Evolutionary conservation across 768 basidiomycete species (phyloP), one percentile per base, ranked within the genome.

Genomic region (Leucocoprinus leucothites): DNA sequence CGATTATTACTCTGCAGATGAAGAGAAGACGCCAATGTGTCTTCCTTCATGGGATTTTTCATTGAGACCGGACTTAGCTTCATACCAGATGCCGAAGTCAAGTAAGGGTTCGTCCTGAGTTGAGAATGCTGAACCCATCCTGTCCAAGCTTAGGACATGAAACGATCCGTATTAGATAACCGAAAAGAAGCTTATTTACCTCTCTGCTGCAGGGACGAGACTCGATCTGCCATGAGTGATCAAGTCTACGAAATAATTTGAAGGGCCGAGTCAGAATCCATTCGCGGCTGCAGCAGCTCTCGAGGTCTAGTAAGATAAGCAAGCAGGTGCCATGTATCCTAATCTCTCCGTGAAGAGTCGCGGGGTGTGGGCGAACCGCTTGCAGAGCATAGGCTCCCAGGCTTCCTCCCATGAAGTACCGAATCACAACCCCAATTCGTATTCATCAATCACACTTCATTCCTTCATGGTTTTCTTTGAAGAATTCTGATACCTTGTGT

Each of bases 401-500:
- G 26, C 22, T 36, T 42, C 40, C 42, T 51, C 51, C 40, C 41
- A 41, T 42, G 38, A 48, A 48, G 31, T 56, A 56, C 22, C 13
- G n/a, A 43, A 48, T 56, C 47, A 49, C 47, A 13, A 49, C 41
- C 40, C 54, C 38, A 49, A 25, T 44, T 43, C 22, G 36, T 34
- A 19, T 11, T 48, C 54, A 56, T 56, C 28, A 48, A 34, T 55
- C 54, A 43, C 47, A 8, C 34, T 42, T 21, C 54, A 28, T 34
- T 14, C 34, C 21, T 44, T 56, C 40, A 41, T 18, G 19, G 24
- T 40, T 19, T 48, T 49, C 48, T 49, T 56, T 40, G 21, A 24
- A 49, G 54, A 55, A 43, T 48, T 56, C 54, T 56, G 48, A 56
- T 56, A 14, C 31, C n/a, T 38, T 22, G 53, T 31, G 54, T 3